A percentile compares a stretch with the other conserved stretches of the same genome.
phyloP scores from a whole-genome alignment of 306 rosid genomes.

The Cucumis cinereus region DNA sequence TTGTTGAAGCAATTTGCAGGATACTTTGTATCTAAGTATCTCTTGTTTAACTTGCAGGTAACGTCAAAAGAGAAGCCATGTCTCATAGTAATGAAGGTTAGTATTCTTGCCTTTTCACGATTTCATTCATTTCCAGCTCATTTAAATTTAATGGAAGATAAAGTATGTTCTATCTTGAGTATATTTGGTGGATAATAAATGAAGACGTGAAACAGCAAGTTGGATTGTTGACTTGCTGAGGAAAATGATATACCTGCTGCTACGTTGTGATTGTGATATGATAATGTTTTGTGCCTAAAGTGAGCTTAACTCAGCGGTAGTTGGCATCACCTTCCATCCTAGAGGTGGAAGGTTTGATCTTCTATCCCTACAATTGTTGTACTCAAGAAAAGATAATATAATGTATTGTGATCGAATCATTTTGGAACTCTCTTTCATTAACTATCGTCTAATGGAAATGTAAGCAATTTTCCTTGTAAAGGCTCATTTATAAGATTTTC shows the following conservation, averaged over 20 bases:
- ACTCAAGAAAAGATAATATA: no score
- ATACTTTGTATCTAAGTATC: neutral
- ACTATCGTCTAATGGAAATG: neutral
- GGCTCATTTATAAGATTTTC: neutral
- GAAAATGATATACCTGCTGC: neutral
- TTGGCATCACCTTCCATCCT: no score
- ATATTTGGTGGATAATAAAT: neutral
- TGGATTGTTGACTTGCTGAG: neutral
- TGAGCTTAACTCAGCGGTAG: no score
- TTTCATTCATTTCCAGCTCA: neutral
- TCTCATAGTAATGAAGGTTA: conserved; percentile 55
- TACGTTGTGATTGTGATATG: neutral
- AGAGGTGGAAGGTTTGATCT: no score
- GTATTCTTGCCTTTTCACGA: conserved; percentile 15
- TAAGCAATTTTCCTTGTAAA: neutral
- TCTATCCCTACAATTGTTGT: no score
- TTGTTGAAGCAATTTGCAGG: neutral
- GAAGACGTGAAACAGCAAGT: neutral
- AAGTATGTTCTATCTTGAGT: neutral
- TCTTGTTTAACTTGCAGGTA: conserved; percentile 33
- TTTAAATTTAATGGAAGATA: neutral
- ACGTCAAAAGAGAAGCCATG: conserved; percentile 50
- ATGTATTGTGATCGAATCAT: neutral
- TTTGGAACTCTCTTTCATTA: neutral
- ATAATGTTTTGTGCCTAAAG: neutral